phyloP scores from a whole-genome alignment of 2,329 filamentous ascomycete genomes.

The Botrytis tulipae region DNA sequence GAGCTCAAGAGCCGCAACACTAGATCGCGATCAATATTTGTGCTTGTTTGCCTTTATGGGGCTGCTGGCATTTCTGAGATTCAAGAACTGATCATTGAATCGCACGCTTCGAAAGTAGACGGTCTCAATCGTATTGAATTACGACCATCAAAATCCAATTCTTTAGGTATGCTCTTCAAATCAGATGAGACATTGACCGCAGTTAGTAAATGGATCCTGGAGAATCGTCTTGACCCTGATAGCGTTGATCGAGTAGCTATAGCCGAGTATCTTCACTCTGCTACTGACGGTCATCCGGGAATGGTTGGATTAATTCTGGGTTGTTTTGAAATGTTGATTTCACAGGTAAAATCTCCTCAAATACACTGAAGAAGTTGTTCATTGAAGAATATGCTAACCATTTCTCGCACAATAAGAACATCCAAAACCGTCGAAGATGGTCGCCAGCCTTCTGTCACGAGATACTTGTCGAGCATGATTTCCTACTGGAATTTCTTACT shows the following conservation, averaged over 20 bases:
- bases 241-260: not conserved
- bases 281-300: constrained; percentile 1
- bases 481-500: not conserved
- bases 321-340: not conserved
- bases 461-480: not conserved
- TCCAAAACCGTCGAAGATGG: not conserved
- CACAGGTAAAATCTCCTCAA: not conserved
- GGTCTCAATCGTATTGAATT: not conserved
- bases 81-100: not conserved
- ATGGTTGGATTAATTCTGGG: not conserved
- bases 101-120: not conserved
- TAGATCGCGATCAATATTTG: not conserved
- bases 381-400: not conserved
- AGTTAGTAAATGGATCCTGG: not conserved
- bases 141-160: not conserved
- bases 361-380: not conserved
- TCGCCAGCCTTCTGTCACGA: not conserved
- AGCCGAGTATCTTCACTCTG: not conserved
- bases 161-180: not conserved
- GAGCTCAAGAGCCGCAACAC: not conserved
- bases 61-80: not conserved
- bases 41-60: constrained; percentile 1
- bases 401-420: not conserved
- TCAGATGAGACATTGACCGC: not conserved
- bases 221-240: not conserved